Evolutionary conservation across 257 asterid species (phyloP).

Genomic region (Parsonsia alboflavescens): DNA sequence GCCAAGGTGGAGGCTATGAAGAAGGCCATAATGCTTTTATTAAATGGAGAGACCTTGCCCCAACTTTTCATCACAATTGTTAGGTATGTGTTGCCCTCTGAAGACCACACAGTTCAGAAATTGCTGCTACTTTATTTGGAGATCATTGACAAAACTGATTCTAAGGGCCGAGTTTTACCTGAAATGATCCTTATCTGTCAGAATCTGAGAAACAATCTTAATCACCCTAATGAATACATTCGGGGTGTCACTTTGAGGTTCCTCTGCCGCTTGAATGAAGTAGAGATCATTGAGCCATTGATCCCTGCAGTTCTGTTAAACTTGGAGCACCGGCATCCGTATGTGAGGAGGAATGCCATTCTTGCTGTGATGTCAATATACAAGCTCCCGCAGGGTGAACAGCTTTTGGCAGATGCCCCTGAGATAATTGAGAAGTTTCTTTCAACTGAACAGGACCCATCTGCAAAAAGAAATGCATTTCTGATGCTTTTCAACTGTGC

Average conservation of each 20-base stretch:
- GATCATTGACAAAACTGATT: constrained; percentile 82
- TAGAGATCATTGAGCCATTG: constrained; percentile 80
- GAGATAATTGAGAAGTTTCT: constrained; percentile 86
- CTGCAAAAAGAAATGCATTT: constrained; percentile 92
- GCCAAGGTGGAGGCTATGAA: constrained; percentile 86
- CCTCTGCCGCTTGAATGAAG: constrained; percentile 87
- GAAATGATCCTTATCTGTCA: constrained; percentile 95
- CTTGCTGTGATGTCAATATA: constrained; percentile 81
- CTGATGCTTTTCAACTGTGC: constrained; percentile 89
- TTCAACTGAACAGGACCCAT: constrained; percentile 71
- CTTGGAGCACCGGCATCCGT: constrained; percentile 88
- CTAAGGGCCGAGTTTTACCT: constrained; percentile 70
- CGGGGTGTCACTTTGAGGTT: constrained; percentile 90
- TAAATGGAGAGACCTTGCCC: constrained; percentile 85
- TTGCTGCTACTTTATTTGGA: constrained; percentile 70
- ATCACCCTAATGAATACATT: constrained; percentile 87
- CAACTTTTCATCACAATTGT: constrained; percentile 79
- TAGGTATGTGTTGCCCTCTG: constrained; percentile 84
- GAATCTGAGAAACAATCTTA: constrained; percentile 79
- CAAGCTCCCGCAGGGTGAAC: constrained; percentile 91
- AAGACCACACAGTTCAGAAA: constrained; percentile 85
- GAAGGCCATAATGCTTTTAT: constrained; percentile 84
- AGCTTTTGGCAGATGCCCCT: constrained; percentile 92
- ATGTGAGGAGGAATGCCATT: constrained; percentile 75
- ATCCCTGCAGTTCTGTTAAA: constrained; percentile 74